Evolutionary conservation across 116 monocot species (phyloP), one percentile per base, ranked within the genome.

Genomic region (Papilionanthe hybrid): DNA sequence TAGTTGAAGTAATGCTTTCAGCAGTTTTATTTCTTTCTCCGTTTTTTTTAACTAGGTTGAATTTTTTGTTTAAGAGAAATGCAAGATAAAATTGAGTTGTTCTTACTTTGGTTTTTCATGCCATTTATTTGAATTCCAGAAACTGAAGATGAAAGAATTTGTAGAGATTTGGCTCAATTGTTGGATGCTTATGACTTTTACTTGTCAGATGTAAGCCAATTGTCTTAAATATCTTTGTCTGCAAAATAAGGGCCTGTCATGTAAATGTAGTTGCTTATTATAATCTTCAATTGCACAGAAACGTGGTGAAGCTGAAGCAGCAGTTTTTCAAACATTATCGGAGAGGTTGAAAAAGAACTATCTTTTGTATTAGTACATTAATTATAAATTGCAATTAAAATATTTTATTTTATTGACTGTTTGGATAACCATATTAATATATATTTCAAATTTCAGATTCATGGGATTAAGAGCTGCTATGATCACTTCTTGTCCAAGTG

Each of bases 401-500:
- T 37, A 1, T 56, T 17, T 78, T 23, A 43, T 3, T 78, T 78
- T 29, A 29, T 80, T 79, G 20, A 30, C 27, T 78, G 45, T 63
- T 30, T 55, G 42, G 28, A 55, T 56, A 81, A 67, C 12, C 78
- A 42, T 42, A 10, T 42, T 20, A 74, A 68, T 63, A 11, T 56
- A 65, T 15, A 83, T 69, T 48, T 88, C 28, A 9, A 79, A 78
- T 63, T 79, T 83, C 83, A 94, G 98, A 83, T 99, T 94, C 83
- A 93, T 93, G 98, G 98, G 98, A 49, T 44, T 99, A 75, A 88
- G 80, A 89, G 91, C 98, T 86, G 93, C 91, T 60, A 42, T 99
- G 30, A 55, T 89, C 48, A 90, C 89, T 15, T 83, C 72, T 68
- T 83, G 82, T 55, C 79, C 90, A 23, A 78, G 76, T 43, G 76